Evolutionary conservation across 345 rosid species (phyloP), one percentile per base, ranked within the genome.

Genomic region (Gossypioides kirkii): DNA sequence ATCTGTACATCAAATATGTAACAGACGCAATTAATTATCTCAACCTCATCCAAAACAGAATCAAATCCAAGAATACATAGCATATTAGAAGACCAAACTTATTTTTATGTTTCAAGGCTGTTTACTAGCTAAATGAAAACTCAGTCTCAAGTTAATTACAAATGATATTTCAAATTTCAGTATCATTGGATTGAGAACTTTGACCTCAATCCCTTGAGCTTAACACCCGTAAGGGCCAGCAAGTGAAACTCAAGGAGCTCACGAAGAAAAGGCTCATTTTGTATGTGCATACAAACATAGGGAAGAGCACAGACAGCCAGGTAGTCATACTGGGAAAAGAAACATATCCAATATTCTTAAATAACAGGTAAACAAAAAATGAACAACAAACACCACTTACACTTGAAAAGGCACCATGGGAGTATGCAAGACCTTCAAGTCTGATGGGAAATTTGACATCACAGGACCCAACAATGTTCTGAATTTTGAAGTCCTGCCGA

Each of bases 351-450:
- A 46, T 23, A 28, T 67, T 46, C 71, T 67, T 16, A 2, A 23
- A 47, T 16, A 25, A 46, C 9, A 52, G 22, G 22, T 17, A 17
- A 52, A 17, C 22, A 53, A 18, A 18, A 2, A 67, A 67, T 25
- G 32, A 67, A 43, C 50, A 5, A 52, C 5, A 8, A 54, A 2
- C 17, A 20, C 20, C 45, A 77, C 93, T 83, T 66, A 88, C 93
- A 86, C 93, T 90, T 78, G 96, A 90, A 73, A 90, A 90, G 42
- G 93, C 93, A 84, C 91, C 87, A 22, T 90, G 92, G 5, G 96
- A 88, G 74, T 87, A 90, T 43, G 96, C 92, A 67, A 90, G 89
- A 66, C 91, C 96, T 81, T 90, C 96, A 62, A 90, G 93, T 74
- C 91, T 84, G 58, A 90, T 88, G 11, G 96, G 96, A 64, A 90